Evolutionary conservation across 176 grass and related monocot genomes (phyloP), one percentile per base, ranked within the genome.

Genomic region (Oryza nivara): DNA sequence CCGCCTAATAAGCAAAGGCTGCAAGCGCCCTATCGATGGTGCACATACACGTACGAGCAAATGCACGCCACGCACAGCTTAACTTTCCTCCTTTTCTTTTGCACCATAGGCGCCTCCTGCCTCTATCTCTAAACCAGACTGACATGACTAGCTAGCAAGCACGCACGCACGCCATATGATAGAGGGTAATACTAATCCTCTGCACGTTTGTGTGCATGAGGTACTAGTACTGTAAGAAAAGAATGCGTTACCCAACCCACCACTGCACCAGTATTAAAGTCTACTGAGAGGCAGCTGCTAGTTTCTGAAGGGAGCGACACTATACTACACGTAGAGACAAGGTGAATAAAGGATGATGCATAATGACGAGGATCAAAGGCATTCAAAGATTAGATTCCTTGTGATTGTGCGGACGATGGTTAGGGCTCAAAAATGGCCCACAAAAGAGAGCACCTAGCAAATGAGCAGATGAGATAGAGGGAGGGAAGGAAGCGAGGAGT

Each of bases 331-430:
- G 46, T 76, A 82, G 79, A 86, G 88, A 90, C 79, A 90, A 12
- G 88, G 74, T 79, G 88, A 79, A 86, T 83, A 90, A 90, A 90
- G 79, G 7, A 51, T 61, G 60, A 19, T 68, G 79, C 79, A 40
- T 68, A 83, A 86, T 83, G 79, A 74, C 84, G 68, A 83, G 88
- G 84, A 90, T 82, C 74, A 90, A 86, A 86, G 79, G 67, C 79
- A 32, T 72, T 82, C 73, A 48, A 66, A 68, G 88, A 73, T 82
- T 72, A 86, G 73, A 90, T 86, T 86, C 83, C 88, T 54, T 56
- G 73, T 73, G 83, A 82, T 90, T 68, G 83, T 78, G 67, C 34
- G 54, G 82, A 68, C 47, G 67, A 86, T 63, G 47, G 52, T 25
- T 38, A 51, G 34, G 67, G 74, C 34, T 66, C 40, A 9, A 8